Base-by-base conservation (phyloP, 1,284 basidiomycete genomes). In the Puccinia horiana region DNA sequence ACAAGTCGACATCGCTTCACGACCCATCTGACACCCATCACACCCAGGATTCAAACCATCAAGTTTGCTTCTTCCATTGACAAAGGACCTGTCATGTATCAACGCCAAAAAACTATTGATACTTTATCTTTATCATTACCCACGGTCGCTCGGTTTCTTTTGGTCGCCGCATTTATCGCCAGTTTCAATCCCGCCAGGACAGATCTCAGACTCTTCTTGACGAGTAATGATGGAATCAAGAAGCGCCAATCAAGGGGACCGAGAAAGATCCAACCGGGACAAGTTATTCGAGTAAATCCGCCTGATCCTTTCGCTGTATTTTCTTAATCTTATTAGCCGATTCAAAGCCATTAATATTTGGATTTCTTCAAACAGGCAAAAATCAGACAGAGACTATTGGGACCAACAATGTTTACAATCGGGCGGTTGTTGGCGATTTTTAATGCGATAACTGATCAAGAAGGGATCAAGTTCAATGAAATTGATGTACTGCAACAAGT, bases 341-440 rank as follows among this genome's bases (percentile, higher is more conserved):
- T 35, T 72, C 37, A 81, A 35, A 20, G 18, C n/a, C 35, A 26
- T 69, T 79, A 4, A 32, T 69, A 3, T 1, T n/a, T 42, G 2
- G 20, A 35, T 12, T n/a, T 56, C 42, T 42, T 58, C n/a, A 44
- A 29, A 47, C 11, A 79, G 77, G 77, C 65, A n/a, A 69, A 70
- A n/a, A 69, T 58, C 56, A 84, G 84, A 5, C 85, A 86, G 83
- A 84, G 86, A 65, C 84, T 86, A 40, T 83, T 86, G 35, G 86
- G 86, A 2, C 86, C 86, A 0, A 85, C 84, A 65, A 83, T 85
- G 0, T 86, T 86, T 72, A 83, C 86, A 1, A 83, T 86, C n/a
- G 86, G 86, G 65, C 83, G 86, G 0, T 80, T 87, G n/a, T 80
- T 87, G 14, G 84, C 85, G 54, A 86, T 87, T 49, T 86, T 86